A percentile compares a stretch with the other conserved stretches of the same genome.
Conservation (phyloP, 495 filamentous ascomycete genomes). For the Xylaria sp. region DNA sequence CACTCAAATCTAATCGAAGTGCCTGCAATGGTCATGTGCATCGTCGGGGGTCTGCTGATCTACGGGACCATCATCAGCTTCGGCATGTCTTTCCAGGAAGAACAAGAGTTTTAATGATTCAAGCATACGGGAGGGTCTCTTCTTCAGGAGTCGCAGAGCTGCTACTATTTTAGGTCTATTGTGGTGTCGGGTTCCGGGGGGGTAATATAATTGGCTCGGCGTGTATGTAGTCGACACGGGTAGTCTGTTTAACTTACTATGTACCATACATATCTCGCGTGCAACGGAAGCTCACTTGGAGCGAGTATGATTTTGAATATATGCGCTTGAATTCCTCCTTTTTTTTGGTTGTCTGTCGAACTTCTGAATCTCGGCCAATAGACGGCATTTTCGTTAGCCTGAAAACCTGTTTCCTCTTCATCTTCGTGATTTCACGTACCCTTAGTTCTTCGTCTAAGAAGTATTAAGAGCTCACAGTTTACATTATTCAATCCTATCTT, state of each 20-base stretch:
- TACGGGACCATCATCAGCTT: constrained; percentile 99
- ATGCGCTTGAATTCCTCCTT: neutral
- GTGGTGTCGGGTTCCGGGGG: neutral
- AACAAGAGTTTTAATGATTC: constrained; percentile 74
- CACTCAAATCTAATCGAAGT: constrained; percentile 80
- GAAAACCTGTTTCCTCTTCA: neutral
- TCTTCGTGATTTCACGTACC: neutral
- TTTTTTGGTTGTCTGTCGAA: neutral
- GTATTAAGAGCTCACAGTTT: too few species aligned
- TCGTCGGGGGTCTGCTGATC: constrained; percentile 89
- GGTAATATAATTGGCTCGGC: constrained; percentile 10
- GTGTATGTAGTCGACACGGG: constrained; percentile 11
- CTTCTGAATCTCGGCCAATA: neutral
- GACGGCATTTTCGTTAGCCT: too few species aligned
- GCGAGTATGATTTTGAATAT: constrained; percentile 11
- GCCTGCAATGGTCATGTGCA: constrained; percentile 94
- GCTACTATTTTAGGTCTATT: neutral
- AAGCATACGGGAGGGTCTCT: neutral
- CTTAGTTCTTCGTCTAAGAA: neutral
- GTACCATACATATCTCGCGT: constrained; percentile 16
- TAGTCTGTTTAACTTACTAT: constrained; percentile 21
- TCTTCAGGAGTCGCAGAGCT: neutral
- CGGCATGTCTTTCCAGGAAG: constrained; percentile 96
- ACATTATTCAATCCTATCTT: neutral
- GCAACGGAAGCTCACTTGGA: neutral